Base-by-base conservation (phyloP, 495 filamentous ascomycete genomes). In the Aspergillus leporis region DNA sequence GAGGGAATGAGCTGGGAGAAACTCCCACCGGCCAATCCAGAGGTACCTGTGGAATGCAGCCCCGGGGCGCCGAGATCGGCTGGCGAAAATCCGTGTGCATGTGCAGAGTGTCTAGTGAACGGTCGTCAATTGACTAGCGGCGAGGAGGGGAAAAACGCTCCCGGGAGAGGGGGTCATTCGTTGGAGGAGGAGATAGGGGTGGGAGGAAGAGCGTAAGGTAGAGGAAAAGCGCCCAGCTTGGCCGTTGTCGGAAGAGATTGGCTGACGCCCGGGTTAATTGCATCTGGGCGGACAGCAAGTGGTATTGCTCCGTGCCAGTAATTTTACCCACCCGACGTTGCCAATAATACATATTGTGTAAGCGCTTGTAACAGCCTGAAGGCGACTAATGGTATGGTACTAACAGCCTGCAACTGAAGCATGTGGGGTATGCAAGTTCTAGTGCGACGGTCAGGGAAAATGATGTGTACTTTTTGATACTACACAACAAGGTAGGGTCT, bases 221-320 rank as follows among this genome's bases (percentile, higher is more conserved):
- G 53, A 28, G 60, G 58, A 61, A 58, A 61, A 47, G 59, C 59
- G 56, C 51, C 41, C 41, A 62, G 60, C 66, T 69, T 71, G 72
- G 65, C 72, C 70, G 72, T 73, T 73, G 70, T 73, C 72, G 72
- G 72, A 66, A 69, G 49, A n/a, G 19, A 22, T 51, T 31, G 45
- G 43, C 51, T 59, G 56, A 53, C 38, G 32, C 30, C 9, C n/a
- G 22, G 21, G 28, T 13, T 12, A 49, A 30, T 30, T 53, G 50
- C 49, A 53, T 53, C 55, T 56, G 56, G 51, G 61, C 61, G 56
- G 61, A 59, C 60, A 40, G 50, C 19, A 13, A 30, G 49, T 53
- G 50, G 34, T 60, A 55, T 51, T 47, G 64, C 60, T 66, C 63
- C 63, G 63, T 66, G 60, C 63, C 63, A 60, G 64, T 59, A 53